Conservation (phyloP, 768 basidiomycete genomes). For the Phlebiopsis flavidoalba region DNA sequence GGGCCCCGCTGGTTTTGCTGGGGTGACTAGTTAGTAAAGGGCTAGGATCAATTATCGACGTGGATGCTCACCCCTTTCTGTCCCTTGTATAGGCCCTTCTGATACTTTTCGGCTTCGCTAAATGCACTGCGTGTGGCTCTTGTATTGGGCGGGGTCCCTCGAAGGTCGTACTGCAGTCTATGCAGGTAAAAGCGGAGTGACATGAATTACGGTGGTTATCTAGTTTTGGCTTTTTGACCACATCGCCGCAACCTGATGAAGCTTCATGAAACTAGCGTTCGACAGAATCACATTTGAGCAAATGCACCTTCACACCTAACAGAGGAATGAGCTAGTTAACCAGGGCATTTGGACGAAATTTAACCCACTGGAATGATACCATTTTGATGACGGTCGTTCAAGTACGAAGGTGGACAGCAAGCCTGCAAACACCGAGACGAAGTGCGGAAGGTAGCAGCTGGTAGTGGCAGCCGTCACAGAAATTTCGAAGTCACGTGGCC, state of each 20-base stretch:
- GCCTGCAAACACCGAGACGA: neutral
- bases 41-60: neutral
- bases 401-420: neutral
- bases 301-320: neutral
- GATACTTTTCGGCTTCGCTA: slow-evolving; percentile 90
- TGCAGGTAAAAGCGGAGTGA: slow-evolving; percentile 67
- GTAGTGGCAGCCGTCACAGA: neutral
- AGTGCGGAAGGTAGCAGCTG: slow-evolving; percentile 4
- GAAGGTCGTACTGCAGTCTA: slow-evolving; percentile 89
- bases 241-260: slow-evolving; percentile 66
- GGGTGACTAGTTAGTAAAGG: neutral
- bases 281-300: neutral
- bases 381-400: slow-evolving; percentile 27
- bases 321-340: neutral
- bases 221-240: slow-evolving; percentile 91
- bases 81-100: slow-evolving; percentile 82
- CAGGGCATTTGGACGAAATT: neutral
- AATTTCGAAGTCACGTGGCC: slow-evolving; percentile 5
- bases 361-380: slow-evolving; percentile 71
- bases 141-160: slow-evolving; percentile 70
- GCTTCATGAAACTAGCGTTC: neutral
- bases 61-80: slow-evolving; percentile 45
- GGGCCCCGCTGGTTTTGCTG: slow-evolving; percentile 10
- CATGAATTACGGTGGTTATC: slow-evolving; percentile 70
- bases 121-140: slow-evolving; percentile 81